A percentile compares a stretch with the other conserved stretches of the same genome.
Conservation (phyloP, 331 rosid species). For the Stylosanthes scabra region DNA sequence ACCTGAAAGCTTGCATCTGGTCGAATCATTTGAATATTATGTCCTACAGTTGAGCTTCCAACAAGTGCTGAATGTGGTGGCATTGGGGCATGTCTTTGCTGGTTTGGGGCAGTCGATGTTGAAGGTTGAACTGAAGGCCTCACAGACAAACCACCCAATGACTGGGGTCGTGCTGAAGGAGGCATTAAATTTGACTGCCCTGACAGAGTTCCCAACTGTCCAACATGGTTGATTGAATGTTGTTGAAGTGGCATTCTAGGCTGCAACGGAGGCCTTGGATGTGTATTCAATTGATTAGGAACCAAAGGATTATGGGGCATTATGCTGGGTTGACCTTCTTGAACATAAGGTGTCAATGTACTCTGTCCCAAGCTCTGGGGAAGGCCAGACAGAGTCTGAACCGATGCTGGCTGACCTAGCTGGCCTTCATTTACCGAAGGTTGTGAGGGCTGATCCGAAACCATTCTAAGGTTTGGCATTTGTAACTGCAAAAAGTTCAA, state of each 20-base stretch:
- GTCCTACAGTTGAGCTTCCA: conserved; percentile 57
- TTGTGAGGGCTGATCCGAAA: conserved; percentile 66
- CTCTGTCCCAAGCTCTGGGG: conserved; percentile 58
- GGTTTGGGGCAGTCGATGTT: conserved; percentile 55
- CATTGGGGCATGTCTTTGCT: conserved; percentile 59
- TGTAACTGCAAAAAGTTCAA: conserved; percentile 67
- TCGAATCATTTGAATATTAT: conserved; percentile 56
- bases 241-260: conserved; percentile 66
- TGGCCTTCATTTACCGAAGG: conserved; percentile 59
- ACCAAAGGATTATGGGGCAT: conserved; percentile 68
- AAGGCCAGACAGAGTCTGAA: conserved; percentile 59
- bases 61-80: conserved; percentile 54
- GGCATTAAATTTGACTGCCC: conserved; percentile 63
- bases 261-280: conserved; percentile 59
- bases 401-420: conserved; percentile 54
- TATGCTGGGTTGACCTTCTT: conserved; percentile 62
- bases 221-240: conserved; percentile 54
- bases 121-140: conserved; percentile 65
- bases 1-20: conserved; percentile 85
- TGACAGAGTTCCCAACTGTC: conserved; percentile 56
- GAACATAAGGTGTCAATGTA: conserved; percentile 59
- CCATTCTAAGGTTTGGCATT: conserved; percentile 76
- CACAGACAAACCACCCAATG: conserved; percentile 56
- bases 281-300: conserved; percentile 62
- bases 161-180: conserved; percentile 57